Evolutionary conservation across 345 rosid species (phyloP).

Genomic region (Raphanus raphanistrum): DNA sequence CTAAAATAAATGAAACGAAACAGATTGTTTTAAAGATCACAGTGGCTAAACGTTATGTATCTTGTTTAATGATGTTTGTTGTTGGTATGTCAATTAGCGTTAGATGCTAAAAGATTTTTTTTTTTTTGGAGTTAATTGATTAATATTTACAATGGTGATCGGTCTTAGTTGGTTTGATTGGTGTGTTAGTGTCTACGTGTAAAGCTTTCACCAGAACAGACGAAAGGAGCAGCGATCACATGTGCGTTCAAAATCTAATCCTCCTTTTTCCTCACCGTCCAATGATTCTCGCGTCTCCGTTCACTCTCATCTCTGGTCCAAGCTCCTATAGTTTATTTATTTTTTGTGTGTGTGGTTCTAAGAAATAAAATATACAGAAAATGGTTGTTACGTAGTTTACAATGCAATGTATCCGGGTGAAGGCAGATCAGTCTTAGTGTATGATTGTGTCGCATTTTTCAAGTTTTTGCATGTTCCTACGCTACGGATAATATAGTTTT

Average conservation of each 20-base stretch:
- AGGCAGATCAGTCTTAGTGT: background rate
- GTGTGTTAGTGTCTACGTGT: background rate
- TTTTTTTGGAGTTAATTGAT: background rate
- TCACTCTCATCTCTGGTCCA: background rate
- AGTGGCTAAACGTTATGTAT: background rate
- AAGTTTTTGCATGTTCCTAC: background rate
- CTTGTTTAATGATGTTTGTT: conserved; percentile 17
- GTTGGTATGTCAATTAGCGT: conserved; percentile 16
- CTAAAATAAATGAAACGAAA: background rate
- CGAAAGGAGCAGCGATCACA: background rate
- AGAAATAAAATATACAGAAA: background rate
- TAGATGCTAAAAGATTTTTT: background rate
- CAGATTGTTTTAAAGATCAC: background rate
- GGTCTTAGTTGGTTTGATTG: background rate
- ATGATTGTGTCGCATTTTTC: background rate
- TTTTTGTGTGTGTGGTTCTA: background rate
- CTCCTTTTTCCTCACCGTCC: background rate
- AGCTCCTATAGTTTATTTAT: background rate
- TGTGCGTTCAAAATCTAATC: background rate
- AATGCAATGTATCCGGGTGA: background rate
- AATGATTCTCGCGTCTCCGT: background rate
- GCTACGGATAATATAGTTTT: background rate
- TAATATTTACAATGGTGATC: background rate
- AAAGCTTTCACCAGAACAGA: background rate
- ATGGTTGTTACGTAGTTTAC: background rate